Percentiles rank a stretch among this genome's conserved stretches.
Conservation (phyloP, 192 early-diverging fungal species). For the Dissophora ornata region DNA sequence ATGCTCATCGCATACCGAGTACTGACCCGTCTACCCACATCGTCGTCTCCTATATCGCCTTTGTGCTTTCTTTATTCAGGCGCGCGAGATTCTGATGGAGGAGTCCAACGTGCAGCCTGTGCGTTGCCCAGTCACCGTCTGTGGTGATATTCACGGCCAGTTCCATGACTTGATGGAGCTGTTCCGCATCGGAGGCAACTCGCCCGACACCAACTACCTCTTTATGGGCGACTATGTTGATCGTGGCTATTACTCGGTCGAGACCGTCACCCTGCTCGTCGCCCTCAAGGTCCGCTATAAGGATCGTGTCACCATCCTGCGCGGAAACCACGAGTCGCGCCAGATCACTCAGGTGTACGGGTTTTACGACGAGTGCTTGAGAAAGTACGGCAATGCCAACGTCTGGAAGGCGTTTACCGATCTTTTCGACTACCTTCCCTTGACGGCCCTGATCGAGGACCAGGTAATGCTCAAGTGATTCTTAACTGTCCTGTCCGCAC, state of each 20-base stretch:
- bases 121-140: conserved; percentile 97
- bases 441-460: conserved; percentile 97
- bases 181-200: conserved; percentile 96
- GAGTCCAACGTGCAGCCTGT: conserved; percentile 99
- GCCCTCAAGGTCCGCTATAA: conserved; percentile 95
- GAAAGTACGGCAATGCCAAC: conserved; percentile 98
- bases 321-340: conserved; percentile 98
- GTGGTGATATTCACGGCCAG: conserved; percentile 99
- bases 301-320: conserved; percentile 93
- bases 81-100: conserved; percentile 94
- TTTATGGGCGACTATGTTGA: conserved; percentile 99
- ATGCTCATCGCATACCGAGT: too few species aligned
- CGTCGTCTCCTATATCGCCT: too few species aligned
- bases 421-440: conserved; percentile 96
- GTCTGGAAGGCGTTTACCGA: conserved; percentile 99
- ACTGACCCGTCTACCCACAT: too few species aligned
- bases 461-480: conserved; percentile 61
- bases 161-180: conserved; percentile 98
- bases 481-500: too few species aligned
- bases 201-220: conserved; percentile 97
- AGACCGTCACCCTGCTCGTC: conserved; percentile 95
- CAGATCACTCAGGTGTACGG: conserved; percentile 99
- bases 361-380: conserved; percentile 98
- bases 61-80: conserved; percentile 55
- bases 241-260: conserved; percentile 98